phyloP scores from a whole-genome alignment of 2,329 filamentous ascomycete genomes.

The Trichoderma endophyticum region DNA sequence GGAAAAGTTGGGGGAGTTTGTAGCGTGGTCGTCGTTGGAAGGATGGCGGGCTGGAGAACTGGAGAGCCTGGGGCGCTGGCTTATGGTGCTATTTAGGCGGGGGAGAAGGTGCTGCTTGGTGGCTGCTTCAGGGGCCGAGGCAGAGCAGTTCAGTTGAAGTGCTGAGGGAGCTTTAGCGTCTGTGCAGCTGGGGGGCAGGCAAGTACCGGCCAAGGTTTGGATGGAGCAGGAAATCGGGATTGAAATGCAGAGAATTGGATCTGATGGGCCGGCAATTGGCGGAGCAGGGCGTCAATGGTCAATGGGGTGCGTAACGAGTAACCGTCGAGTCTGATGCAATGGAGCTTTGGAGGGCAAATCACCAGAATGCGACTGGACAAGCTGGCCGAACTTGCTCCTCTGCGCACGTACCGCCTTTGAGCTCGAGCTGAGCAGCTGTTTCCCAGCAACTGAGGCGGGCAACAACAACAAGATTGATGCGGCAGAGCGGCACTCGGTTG shows the following conservation, averaged over 20 bases:
- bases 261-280: neutral
- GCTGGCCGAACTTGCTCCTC: neutral
- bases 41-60: neutral
- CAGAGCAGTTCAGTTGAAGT: neutral
- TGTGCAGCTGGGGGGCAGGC: neutral
- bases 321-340: neutral
- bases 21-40: neutral
- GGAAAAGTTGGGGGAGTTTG: neutral
- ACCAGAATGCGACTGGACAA: neutral
- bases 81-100: neutral
- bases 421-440: neutral
- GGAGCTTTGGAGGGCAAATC: neutral
- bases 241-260: neutral
- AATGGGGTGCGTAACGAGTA: no score
- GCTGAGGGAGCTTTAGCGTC: neutral
- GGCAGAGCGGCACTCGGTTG: neutral
- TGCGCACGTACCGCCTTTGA: conserved; percentile 1
- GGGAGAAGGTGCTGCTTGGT: neutral
- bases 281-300: neutral
- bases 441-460: conserved; percentile 1
- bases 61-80: neutral
- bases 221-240: neutral
- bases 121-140: neutral
- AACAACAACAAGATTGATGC: neutral
- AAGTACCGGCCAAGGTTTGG: neutral